Conservation (phyloP, 345 rosid genomes). For the Lepidium didymum region DNA sequence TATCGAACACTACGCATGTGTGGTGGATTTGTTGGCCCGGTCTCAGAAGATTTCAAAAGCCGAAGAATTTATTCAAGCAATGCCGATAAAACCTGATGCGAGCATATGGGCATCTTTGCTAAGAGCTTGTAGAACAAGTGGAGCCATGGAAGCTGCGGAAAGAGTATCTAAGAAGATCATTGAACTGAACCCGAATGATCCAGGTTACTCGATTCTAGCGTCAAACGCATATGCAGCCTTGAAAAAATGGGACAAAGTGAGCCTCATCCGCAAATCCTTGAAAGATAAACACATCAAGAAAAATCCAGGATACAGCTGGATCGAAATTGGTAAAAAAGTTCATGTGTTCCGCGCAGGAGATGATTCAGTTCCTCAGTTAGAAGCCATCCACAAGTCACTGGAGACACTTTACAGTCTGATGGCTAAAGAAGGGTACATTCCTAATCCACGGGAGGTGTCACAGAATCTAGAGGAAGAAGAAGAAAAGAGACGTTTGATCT, state of each 20-base stretch:
- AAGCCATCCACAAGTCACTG: conserved; percentile 41
- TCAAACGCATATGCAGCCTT: conserved; percentile 51
- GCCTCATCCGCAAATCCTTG: conserved; percentile 35
- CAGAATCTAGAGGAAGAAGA: conserved; percentile 55
- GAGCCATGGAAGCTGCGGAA: conserved; percentile 38
- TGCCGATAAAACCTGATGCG: conserved; percentile 51
- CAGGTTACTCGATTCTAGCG: conserved; percentile 49
- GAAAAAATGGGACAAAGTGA: conserved; percentile 55
- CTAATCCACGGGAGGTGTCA: conserved; percentile 44
- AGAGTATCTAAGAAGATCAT: conserved; percentile 35
- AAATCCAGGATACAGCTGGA: conserved; percentile 53
- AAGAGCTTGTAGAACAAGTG: conserved; percentile 45
- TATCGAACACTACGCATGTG: conserved; percentile 49
- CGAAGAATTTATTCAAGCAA: conserved; percentile 39
- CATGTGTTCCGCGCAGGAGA: conserved; percentile 46
- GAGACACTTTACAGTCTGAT: conserved; percentile 35
- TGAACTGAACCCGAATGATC: conserved; percentile 38
- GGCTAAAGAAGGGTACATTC: conserved; percentile 55
- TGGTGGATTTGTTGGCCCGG: conserved; percentile 49
- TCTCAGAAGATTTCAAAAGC: conserved; percentile 39
- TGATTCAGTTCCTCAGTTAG: conserved; percentile 36
- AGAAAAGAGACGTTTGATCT: conserved; percentile 53
- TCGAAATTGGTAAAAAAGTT: conserved; percentile 35
- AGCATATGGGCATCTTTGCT: conserved; percentile 58
- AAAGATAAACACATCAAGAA: conserved; percentile 42